Evolutionary conservation across 1,284 basidiomycete genomes (phyloP), one percentile per base, ranked within the genome.

Genomic region (Trichosporon sp.): DNA sequence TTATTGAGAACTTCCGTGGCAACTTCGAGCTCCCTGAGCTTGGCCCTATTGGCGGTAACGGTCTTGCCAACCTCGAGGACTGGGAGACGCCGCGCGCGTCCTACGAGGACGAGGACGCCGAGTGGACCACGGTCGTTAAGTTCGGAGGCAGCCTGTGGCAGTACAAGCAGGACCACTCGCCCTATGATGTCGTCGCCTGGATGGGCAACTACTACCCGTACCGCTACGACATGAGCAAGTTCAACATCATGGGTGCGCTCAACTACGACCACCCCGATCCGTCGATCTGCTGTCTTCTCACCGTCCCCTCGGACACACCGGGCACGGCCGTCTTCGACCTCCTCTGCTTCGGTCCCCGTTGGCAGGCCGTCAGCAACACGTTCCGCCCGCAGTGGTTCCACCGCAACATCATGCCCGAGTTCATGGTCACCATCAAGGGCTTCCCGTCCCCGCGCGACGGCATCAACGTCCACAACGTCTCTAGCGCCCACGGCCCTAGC

Each of bases 191-290:
- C 29, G 88, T 89, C 44, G 87, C 87, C 0, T 88, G 86, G 85
- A 84, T 85, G 62, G 86, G 86, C 62, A 88, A 87, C 78, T 89
- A 89, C 70, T 83, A 87, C 2, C 88, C 87, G 2, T 88, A 86
- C 81, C 88, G 88, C 75, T 89, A 89, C 71, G 85, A 85, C 31
- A 75, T 88, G 73, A 83, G 83, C 72, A 87, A 87, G 73, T 89
- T 89, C 78, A 81, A 85, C 71, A 83, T 84, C 66, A 84, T 88
- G 62, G 87, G 88, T 27, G 85, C 84, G 63, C 86, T 88, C 70
- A 84, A 84, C 33, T 86, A 84, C 63, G 78, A 78, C 66, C 74
- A 78, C 61, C 70, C 73, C 9, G 75, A 78, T 40, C 76, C 76
- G 0, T 64, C 59, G 21, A 71, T 74, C 69, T 75, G 69, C 57